These are phyloP conservation scores for Dryadomyces quercivorus DNA, from an alignment of 2,329 filamentous ascomycete genomes.

Conservation along the genomic window DNA sequence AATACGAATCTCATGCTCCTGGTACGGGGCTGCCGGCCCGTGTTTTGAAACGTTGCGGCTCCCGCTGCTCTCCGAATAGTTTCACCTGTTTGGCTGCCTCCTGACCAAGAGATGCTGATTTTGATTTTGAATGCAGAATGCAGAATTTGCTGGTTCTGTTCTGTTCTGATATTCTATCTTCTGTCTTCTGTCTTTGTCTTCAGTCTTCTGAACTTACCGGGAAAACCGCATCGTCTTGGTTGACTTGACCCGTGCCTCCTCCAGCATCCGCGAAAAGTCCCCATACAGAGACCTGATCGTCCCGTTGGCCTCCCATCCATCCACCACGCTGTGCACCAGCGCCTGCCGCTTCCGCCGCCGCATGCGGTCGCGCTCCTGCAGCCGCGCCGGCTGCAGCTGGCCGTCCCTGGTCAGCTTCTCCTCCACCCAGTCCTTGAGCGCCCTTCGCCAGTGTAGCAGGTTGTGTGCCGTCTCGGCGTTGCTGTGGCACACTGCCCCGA, in stretches of 20 bases:
- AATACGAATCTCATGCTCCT: no score
- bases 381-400: constrained; percentile 41
- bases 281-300: constrained; percentile 50
- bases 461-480: constrained; percentile 57
- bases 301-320: constrained; percentile 46
- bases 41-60: not conserved
- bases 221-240: constrained; percentile 5
- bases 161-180: no score
- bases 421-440: constrained; percentile 61
- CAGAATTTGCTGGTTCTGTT: no score
- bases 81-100: not conserved
- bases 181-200: no score
- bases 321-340: constrained; percentile 50
- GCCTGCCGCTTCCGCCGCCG: constrained; percentile 45
- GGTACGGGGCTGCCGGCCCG: not conserved
- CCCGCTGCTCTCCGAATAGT: not conserved
- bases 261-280: constrained; percentile 52
- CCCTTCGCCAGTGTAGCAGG: constrained; percentile 63
- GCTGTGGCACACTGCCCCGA: constrained; percentile 28
- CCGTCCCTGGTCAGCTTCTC: constrained; percentile 46
- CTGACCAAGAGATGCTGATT: not conserved
- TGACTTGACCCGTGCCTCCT: constrained; percentile 38
- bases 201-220: no score
- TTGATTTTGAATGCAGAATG: no score
- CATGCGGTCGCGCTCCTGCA: constrained; percentile 50